A percentile compares a stretch with the other conserved stretches of the same genome.
Evolutionary conservation across 805 yeast genomes (phyloP).

Genomic region (Candida hungchunana): DNA sequence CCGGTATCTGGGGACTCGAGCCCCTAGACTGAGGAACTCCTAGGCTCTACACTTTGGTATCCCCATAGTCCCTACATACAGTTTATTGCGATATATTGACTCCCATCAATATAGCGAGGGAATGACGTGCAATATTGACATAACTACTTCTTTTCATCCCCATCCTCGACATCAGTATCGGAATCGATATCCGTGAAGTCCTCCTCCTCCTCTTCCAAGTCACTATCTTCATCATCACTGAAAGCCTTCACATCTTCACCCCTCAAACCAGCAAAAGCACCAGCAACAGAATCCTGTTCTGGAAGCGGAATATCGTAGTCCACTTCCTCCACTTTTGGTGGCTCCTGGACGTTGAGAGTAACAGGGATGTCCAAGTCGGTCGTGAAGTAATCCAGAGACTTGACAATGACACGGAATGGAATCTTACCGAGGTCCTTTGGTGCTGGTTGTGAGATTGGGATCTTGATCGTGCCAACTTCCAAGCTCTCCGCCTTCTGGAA

Average conservation of each 20-base stretch:
- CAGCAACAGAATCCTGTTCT: conserved; percentile 71
- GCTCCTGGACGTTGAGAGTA: conserved; percentile 61
- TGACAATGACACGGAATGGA: conserved; percentile 66
- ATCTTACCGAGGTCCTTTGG: conserved; percentile 66
- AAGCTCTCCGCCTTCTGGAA: conserved; percentile 29
- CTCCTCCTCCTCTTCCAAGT: conserved; percentile 39
- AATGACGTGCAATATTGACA: too few species aligned
- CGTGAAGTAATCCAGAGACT: conserved; percentile 78
- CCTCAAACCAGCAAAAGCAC: conserved; percentile 65
- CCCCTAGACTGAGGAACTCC: too few species aligned
- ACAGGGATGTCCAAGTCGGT: conserved; percentile 71
- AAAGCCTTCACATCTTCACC: conserved; percentile 54
- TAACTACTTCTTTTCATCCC: too few species aligned
- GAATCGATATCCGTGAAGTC: conserved; percentile 53
- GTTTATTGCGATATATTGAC: too few species aligned
- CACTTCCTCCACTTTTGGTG: conserved; percentile 45
- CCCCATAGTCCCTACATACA: too few species aligned
- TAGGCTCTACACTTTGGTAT: too few species aligned
- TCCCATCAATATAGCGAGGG: too few species aligned
- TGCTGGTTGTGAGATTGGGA: conserved; percentile 69
- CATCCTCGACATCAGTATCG: conserved; percentile 59
- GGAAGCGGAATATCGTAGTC: conserved; percentile 61
- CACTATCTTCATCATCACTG: conserved; percentile 40
- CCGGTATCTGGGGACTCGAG: too few species aligned
- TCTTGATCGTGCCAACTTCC: conserved; percentile 68